Base-by-base conservation (phyloP, 2,329 filamentous ascomycete species). In the Dactylellina leptospora region DNA sequence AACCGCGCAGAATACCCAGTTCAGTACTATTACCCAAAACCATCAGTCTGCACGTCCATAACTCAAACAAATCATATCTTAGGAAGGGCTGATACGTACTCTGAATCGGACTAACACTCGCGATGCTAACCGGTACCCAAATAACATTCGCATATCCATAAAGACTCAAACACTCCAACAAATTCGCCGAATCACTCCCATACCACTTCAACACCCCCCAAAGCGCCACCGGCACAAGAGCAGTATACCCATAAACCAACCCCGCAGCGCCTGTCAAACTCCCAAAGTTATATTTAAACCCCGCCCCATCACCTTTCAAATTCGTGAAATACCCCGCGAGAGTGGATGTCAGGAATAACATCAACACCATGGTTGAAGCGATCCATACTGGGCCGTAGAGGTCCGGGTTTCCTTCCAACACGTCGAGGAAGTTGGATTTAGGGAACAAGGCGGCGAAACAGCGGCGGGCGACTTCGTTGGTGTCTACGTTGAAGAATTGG, bases 401-500 rank as follows among this genome's bases (percentile, higher is more conserved):
- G 78, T 99, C 95, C 0, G 95, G 91, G 80, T 97, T 97, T 18
- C 95, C 95, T 79, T 99, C 95, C 25, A 99, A 85, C 33, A 97
- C 92, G 79, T 99, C 95, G 74, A 99, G 88, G 82, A 99, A 99
- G 83, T 96, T 97, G 66, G 89, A 89, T 74, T 92, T 88, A 47
- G 95, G 95, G 81, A 90, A 96, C 38, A 97, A 83, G n/a, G 93
- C 89, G 0, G 92, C 90, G 80, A 88, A 88, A 81, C 95, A 97
- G 75, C 95, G 90, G 78, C 88, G 85, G 62, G 97, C 82, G 18
- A 99, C 93, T 58, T 95, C 91, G 71, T 86, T 88, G 1, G 95
- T 97, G 82, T 99, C 95, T 75, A 99, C 93, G 79, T 99, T 95
- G 82, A 99, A 99, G 86, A 95, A 97, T 82, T 96, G 95, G 62